Percentiles rank a stretch among this genome's conserved stretches.
Evolutionary conservation across 805 yeast genomes (phyloP).

Genomic region (Candida boleticola): DNA sequence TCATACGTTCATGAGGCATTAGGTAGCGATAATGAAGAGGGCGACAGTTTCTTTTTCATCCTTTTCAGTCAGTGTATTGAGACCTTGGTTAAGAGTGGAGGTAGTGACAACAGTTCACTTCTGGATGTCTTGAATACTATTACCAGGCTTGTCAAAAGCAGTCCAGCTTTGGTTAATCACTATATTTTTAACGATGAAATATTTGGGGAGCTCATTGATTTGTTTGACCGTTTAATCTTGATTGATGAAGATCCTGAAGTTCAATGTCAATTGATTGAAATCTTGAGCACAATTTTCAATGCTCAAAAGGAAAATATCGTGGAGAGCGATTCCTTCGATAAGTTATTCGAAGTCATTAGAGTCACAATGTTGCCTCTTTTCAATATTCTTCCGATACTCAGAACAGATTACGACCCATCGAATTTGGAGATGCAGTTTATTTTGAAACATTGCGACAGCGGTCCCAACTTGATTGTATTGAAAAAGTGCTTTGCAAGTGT

Average conservation of each 20-base stretch:
- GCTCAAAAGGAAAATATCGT: conserved; percentile 15
- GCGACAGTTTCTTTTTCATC: conserved; percentile 67
- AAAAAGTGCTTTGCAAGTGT: conserved; percentile 51
- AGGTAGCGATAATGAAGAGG: conserved; percentile 44
- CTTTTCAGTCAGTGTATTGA: conserved; percentile 83
- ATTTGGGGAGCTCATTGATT: conserved; percentile 71
- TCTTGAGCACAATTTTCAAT: conserved; percentile 27
- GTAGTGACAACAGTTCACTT: conserved; percentile 10
- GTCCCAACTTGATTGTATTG: conserved; percentile 40
- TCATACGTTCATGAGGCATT: conserved; percentile 2
- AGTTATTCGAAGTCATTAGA: conserved; percentile 76
- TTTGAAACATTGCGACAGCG: conserved; percentile 28
- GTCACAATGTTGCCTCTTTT: conserved; percentile 64
- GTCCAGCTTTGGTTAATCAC: conserved; percentile 12
- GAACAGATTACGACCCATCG: conserved; percentile 39
- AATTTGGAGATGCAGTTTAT: conserved; percentile 23
- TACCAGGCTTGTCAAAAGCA: conserved; percentile 50
- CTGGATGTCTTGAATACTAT: conserved; percentile 45
- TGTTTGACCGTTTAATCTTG: conserved; percentile 68
- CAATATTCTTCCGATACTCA: conserved; percentile 56
- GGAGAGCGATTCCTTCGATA: conserved; percentile 64
- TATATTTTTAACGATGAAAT: conserved; percentile 64
- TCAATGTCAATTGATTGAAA: conserved; percentile 48
- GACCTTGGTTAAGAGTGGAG: conserved; percentile 47
- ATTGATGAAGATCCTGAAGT: conserved; percentile 63